Conservation (phyloP, 2,329 filamentous ascomycete genomes). For the Colletotrichum trifolii region DNA sequence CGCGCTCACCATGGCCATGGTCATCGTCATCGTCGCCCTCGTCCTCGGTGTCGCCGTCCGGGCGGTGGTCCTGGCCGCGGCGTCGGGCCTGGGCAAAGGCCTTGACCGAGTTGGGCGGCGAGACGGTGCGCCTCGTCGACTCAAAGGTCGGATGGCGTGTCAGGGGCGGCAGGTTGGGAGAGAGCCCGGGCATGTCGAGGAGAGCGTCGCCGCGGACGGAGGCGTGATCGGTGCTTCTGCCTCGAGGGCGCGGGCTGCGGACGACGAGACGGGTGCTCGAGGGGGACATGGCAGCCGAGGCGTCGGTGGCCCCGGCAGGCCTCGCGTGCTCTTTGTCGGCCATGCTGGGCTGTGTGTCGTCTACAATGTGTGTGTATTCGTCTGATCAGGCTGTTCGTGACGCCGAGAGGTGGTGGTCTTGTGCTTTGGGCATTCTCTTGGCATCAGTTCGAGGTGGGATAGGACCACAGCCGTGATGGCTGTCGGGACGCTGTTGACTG, state of each 20-base stretch:
- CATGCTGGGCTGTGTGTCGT: background rate
- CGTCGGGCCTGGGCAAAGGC: constrained; percentile 92
- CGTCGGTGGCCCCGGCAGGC: background rate
- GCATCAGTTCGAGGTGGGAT: background rate
- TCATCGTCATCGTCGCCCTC: constrained; percentile 44
- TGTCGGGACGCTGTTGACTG: background rate
- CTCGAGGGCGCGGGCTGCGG: background rate
- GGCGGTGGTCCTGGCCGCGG: constrained; percentile 74
- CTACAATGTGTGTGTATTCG: background rate
- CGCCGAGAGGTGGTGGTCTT: background rate
- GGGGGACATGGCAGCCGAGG: background rate
- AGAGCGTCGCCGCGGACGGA: background rate
- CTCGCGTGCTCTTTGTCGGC: background rate
- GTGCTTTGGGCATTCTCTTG: constrained; percentile 1
- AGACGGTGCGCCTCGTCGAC: constrained; percentile 49
- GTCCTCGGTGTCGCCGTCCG: constrained; percentile 47
- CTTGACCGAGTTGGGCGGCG: constrained; percentile 91
- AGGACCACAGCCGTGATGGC: background rate
- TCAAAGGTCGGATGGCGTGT: constrained; percentile 66
- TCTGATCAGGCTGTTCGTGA: background rate
- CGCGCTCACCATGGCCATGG: too few species aligned
- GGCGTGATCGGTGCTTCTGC: constrained; percentile 8
- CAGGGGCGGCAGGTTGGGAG: constrained; percentile 12
- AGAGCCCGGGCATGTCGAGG: background rate
- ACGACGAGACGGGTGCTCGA: background rate